Conservation (phyloP, 495 filamentous ascomycete genomes). For the Corynascus novoguineensis region DNA sequence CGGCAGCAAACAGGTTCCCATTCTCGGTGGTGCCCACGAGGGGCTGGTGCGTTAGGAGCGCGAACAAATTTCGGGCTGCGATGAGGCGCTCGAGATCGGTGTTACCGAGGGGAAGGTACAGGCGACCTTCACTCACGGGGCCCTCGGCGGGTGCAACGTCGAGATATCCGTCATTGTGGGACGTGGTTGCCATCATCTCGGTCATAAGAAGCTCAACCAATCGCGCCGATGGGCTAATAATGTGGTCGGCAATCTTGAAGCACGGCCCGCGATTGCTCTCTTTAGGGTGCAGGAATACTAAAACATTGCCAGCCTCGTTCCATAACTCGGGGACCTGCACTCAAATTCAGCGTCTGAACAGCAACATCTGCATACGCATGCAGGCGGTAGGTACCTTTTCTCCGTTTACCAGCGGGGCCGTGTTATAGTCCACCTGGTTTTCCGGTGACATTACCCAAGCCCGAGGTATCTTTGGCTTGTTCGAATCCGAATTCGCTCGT, state of each 20-base stretch:
- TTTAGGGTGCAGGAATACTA: conserved; percentile 73
- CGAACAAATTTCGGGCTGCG: conserved; percentile 82
- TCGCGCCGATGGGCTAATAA: conserved; percentile 63
- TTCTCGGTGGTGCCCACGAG: conserved; percentile 69
- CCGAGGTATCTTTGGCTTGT: conserved; percentile 25
- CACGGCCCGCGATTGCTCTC: conserved; percentile 62
- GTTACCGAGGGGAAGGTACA: conserved; percentile 56
- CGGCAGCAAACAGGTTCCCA: conserved; percentile 64
- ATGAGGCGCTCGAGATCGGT: conserved; percentile 63
- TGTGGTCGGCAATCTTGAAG: conserved; percentile 68
- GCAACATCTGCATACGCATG: background rate
- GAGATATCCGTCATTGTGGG: conserved; percentile 33
- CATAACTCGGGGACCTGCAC: conserved; percentile 76
- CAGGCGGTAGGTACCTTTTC: conserved; percentile 50
- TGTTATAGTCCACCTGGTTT: conserved; percentile 57
- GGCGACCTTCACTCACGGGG: conserved; percentile 51
- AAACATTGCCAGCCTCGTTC: conserved; percentile 78
- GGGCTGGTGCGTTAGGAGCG: conserved; percentile 74
- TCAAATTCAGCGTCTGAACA: background rate
- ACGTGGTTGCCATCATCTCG: conserved; percentile 41
- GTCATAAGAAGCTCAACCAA: conserved; percentile 66
- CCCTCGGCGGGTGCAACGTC: conserved; percentile 34
- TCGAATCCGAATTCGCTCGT: conserved; percentile 35
- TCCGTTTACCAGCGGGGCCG: conserved; percentile 49
- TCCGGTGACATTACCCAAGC: conserved; percentile 61